Evolutionary conservation across 257 asterid species (phyloP).

Genomic region (Solanum peruvianum): DNA sequence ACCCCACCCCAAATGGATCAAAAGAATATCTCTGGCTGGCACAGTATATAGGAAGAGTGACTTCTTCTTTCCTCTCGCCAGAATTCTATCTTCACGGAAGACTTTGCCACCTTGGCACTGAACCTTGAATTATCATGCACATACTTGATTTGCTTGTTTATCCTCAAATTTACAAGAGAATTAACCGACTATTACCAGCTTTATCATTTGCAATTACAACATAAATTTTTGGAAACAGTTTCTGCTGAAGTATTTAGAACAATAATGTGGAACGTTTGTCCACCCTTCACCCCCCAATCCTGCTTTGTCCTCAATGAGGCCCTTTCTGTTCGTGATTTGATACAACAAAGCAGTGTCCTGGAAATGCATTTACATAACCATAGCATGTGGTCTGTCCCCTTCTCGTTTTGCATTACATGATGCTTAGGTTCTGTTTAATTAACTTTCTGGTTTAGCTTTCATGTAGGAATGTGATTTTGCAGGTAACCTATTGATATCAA

Average conservation of each 20-base stretch:
- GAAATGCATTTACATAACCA: neutral
- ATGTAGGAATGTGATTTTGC: neutral
- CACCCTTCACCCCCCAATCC: neutral
- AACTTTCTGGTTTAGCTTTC: neutral
- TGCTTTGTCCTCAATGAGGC: neutral
- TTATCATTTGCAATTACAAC: neutral
- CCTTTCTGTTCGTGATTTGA: neutral
- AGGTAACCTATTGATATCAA: neutral
- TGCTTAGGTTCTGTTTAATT: neutral
- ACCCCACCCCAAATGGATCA: neutral
- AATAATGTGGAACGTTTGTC: neutral
- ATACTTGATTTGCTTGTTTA: neutral
- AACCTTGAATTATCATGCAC: neutral
- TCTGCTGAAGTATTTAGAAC: neutral
- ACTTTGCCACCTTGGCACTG: neutral
- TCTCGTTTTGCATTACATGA: neutral
- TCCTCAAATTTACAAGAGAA: neutral
- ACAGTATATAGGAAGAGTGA: neutral
- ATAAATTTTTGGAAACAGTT: neutral
- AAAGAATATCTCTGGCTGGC: neutral
- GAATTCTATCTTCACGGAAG: neutral
- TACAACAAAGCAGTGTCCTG: neutral
- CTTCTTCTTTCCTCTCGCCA: neutral
- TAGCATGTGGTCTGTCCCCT: neutral
- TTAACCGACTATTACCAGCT: neutral